Conservation (phyloP, 768 basidiomycete genomes). For the Saitozyma sp. region DNA sequence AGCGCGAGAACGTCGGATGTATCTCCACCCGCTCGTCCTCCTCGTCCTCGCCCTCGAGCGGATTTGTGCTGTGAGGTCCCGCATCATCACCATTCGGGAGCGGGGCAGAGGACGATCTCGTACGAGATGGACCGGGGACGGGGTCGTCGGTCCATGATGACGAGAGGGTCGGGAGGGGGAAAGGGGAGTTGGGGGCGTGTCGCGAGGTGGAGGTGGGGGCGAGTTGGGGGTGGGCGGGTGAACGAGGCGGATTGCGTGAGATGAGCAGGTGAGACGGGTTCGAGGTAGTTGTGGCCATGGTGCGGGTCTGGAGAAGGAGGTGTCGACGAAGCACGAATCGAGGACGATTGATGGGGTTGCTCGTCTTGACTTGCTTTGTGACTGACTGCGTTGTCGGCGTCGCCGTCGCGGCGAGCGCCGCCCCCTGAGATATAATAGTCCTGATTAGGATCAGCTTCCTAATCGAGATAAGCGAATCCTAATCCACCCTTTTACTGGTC, state of each 20-base stretch:
- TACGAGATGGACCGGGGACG: slow-evolving; percentile 1
- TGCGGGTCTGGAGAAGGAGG: too few species aligned
- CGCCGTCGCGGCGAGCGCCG: too few species aligned
- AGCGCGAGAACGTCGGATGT: slow-evolving; percentile 72
- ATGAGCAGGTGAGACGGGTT: slow-evolving; percentile 48
- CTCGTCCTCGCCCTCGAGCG: slow-evolving; percentile 12
- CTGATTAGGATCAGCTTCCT: too few species aligned
- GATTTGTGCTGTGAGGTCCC: background rate
- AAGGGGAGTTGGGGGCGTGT: background rate
- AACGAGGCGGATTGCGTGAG: slow-evolving; percentile 40
- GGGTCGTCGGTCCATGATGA: too few species aligned
- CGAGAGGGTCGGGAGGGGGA: background rate
- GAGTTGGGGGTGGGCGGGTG: slow-evolving; percentile 47
- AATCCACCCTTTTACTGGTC: too few species aligned
- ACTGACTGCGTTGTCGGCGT: too few species aligned
- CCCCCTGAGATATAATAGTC: too few species aligned
- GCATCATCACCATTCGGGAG: background rate
- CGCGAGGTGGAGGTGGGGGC: slow-evolving; percentile 34
- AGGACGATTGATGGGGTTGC: too few species aligned
- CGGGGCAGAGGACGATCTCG: background rate
- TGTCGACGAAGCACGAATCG: too few species aligned
- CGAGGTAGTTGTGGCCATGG: slow-evolving; percentile 14
- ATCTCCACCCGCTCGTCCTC: slow-evolving; percentile 64
- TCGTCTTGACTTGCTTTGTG: too few species aligned
- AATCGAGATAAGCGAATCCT: too few species aligned